Base-by-base conservation (phyloP, 2,329 filamentous ascomycete species). In the Microcera coccophila region DNA sequence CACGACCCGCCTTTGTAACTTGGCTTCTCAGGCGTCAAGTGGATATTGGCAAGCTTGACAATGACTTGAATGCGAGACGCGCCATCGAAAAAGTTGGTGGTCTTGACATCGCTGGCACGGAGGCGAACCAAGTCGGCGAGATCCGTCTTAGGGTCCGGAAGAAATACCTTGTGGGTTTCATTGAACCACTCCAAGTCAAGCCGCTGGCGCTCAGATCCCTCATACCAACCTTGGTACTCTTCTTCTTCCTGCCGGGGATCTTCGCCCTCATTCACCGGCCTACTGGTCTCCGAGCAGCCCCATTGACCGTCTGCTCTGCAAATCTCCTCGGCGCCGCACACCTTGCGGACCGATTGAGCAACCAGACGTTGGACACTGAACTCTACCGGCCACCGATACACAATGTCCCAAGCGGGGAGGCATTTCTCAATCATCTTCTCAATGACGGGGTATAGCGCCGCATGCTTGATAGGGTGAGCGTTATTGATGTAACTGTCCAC, bases 11-110 rank as follows among this genome's bases (percentile, higher is more conserved):
- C 74, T 0, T 63, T 60, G 48, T 79, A 84, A 0, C 55, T 54
- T 0, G 81, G 76, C 2, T 78, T 72, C 15, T 78, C 74, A 0
- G 81, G 81, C 0, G 72, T 78, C 1, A 85, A 68, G 20, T 82
- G 70, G 34, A 85, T 78, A 36, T 75, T 79, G 12, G 78, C 72
- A 10, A 86, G 63, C 59, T 84, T 84, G 40, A 82, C 73, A 41
- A 85, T 79, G 31, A 86, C 67, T 46, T 86, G 82, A 0, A 85
- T 62, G 3, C 62, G 62, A 9, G 57, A 43, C 3, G 48, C 45
- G 18, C 51, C 53, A 4, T 57, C 28, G 36, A 63, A 62, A 49
- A 66, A 70, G 2, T 53, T 54, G 2, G 48, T 40, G 3, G 53
- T 42, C 24, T 61, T 58, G 36, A 65, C 50, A 12, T 61, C 50